Evolutionary conservation across 306 rosid genomes (phyloP), one percentile per base, ranked within the genome.

Genomic region (Astragalus glycyphyllos): DNA sequence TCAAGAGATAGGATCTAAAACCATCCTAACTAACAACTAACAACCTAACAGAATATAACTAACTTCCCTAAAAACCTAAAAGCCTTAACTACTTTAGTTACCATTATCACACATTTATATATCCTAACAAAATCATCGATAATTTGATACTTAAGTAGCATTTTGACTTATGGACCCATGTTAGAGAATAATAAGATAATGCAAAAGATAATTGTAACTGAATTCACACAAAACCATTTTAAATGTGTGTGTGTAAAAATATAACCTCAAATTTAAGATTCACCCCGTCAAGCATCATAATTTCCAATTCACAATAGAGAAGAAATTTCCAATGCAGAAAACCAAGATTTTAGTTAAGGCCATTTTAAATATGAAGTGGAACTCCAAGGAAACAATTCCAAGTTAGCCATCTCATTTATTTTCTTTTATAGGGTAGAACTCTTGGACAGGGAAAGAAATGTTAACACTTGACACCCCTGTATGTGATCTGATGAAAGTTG

Each of bases 201-300:
- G 3, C 31, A 26, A 26, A 26, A 26, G 31, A 48, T 37, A 11
- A 41, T 54, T 31, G 66, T 11, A 48, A 74, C 12, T 31, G 31
- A 8, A 54, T 44, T 65, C 42, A 74, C 48, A 31, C 62, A 63
- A 45, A 42, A 45, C 58, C 16, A 15, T 7, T 31, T 44, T 35
- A 20, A 12, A 29, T 42, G 11, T 16, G 58, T 8, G 55, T 29
- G 35, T n/a, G 4, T 31, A 42, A 38, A 45, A 51, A 53, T 13
- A 58, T 13, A 58, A 31, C 56, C 45, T 40, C 44, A 44, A 23
- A 69, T 7, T 10, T 11, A 68, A 51, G 53, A 68, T 26, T 15
- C 40, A 12, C 26, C 13, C 20, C 15, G 5, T 68, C 73, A 68
- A 53, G 51, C 20, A 23, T 41, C 13, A 15, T 16, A 49, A 11